Conservation (phyloP, 2,329 filamentous ascomycete genomes). For the Diaporthe nobilis region DNA sequence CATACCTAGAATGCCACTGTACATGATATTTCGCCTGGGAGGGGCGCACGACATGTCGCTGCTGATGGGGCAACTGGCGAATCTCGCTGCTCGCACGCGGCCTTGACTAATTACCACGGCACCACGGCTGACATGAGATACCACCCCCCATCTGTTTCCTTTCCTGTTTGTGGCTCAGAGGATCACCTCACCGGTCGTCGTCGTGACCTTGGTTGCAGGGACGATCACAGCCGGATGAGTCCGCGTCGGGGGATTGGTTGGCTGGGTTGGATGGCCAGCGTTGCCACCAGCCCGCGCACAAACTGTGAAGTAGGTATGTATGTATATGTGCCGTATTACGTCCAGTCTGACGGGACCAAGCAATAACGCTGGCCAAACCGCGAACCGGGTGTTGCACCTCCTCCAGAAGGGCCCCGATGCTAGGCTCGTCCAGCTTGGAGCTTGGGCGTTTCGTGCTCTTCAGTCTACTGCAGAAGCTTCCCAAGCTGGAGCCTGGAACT, state of each 20-base stretch:
- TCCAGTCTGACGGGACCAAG: not conserved
- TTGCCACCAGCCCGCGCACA: conserved; percentile 2
- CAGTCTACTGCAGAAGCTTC: not conserved
- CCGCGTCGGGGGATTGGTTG: not conserved
- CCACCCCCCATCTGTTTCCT: conserved; percentile 1
- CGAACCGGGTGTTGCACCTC: not conserved
- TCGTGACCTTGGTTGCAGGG: conserved; percentile 17
- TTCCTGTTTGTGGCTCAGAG: conserved; percentile 9
- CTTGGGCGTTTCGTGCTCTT: conserved; percentile 21
- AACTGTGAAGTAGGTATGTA: not conserved
- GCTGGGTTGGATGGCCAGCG: not conserved
- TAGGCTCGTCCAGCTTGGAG: conserved; percentile 5
- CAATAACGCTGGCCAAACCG: not conserved
- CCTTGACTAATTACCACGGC: conserved; percentile 28
- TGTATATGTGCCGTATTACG: not conserved
- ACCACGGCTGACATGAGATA: conserved; percentile 26
- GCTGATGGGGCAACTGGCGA: conserved; percentile 25
- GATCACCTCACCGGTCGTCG: conserved; percentile 24
- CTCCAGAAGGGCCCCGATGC: not conserved
- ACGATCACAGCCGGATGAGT: conserved; percentile 8
- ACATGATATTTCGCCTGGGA: conserved; percentile 1
- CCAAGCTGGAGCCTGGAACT: conserved; percentile 3
- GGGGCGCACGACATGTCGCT: conserved; percentile 29
- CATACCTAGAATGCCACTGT: not conserved
- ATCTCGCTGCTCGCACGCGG: conserved; percentile 19